A percentile compares a stretch with the other conserved stretches of the same genome.
Evolutionary conservation across 2,329 filamentous ascomycete genomes (phyloP).

Genomic region (Botrytis pseudocinerea): DNA sequence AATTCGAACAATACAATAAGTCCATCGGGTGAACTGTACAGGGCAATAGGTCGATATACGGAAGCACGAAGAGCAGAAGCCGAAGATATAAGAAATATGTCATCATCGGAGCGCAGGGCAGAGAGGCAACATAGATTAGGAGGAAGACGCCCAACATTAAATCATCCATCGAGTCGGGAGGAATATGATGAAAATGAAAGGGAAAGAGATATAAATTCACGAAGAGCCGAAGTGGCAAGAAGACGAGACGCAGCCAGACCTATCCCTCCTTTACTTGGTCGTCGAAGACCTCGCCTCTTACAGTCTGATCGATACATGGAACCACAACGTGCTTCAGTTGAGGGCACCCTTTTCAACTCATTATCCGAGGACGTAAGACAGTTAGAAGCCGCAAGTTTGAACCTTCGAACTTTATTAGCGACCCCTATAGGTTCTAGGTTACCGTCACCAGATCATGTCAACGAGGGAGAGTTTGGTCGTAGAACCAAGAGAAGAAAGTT

Average conservation of each 20-base stretch:
- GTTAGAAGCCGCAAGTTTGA: conserved; percentile 36
- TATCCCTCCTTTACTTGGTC: conserved; percentile 22
- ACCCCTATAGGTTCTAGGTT: conserved; percentile 32
- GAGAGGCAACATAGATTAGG: conserved; percentile 28
- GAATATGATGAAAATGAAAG: conserved; percentile 19
- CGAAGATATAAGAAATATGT: conserved; percentile 11
- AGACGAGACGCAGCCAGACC: conserved; percentile 25
- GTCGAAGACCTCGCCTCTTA: conserved; percentile 32
- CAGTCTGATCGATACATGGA: conserved; percentile 39
- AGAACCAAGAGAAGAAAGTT: conserved; percentile 69
- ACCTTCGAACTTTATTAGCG: conserved; percentile 33
- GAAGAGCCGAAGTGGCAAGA: conserved; percentile 22
- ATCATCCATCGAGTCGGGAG: conserved; percentile 25
- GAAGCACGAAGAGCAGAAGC: conserved; percentile 13
- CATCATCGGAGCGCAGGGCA: conserved; percentile 18
- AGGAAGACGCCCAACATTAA: conserved; percentile 24
- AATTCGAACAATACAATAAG: conserved; percentile 44
- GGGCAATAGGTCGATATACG: conserved; percentile 43
- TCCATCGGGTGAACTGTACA: conserved; percentile 47
- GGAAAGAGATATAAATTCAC: conserved; percentile 12
- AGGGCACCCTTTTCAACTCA: conserved; percentile 23
- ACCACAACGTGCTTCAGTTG: conserved; percentile 31
- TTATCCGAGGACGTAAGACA: conserved; percentile 33
- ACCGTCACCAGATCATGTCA: conserved; percentile 31
- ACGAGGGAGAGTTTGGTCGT: conserved; percentile 50